phyloP scores from a whole-genome alignment of 2,329 filamentous ascomycete species.

The Fusarium chlamydosporum region DNA sequence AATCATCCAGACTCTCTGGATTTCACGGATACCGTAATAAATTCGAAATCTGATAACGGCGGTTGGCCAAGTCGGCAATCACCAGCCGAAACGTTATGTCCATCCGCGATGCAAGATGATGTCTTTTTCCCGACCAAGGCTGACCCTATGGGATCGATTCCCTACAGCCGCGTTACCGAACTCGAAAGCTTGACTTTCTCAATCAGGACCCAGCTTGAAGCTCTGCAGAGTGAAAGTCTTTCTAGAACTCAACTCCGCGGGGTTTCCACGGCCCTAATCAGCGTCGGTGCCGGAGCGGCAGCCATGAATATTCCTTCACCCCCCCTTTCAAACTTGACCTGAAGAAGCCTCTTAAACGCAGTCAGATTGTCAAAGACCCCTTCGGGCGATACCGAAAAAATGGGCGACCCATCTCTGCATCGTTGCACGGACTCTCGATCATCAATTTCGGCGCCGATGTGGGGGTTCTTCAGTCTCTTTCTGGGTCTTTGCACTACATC shows the following conservation, averaged over 20 bases:
- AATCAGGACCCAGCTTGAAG: not conserved
- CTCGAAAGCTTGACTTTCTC: conserved; percentile 1
- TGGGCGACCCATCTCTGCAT: conserved; percentile 15
- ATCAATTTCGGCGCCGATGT: conserved; percentile 44
- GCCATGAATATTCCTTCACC: not conserved
- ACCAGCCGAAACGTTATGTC: conserved; percentile 31
- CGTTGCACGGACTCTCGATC: conserved; percentile 3
- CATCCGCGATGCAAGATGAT: conserved; percentile 23
- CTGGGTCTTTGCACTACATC: not conserved
- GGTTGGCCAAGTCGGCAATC: conserved; percentile 27
- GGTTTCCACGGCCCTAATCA: conserved; percentile 28
- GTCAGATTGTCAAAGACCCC: not conserved
- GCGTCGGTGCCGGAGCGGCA: conserved; percentile 43
- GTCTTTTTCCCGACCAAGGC: not conserved
- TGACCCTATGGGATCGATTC: conserved; percentile 25
- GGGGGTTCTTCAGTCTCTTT: conserved; percentile 8
- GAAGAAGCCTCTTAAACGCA: not conserved
- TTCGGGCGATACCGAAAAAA: conserved; percentile 23
- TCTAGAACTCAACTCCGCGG: conserved; percentile 43
- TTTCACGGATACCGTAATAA: not conserved
- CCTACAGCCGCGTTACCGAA: conserved; percentile 6
- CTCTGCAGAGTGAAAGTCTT: conserved; percentile 14
- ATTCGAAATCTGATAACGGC: conserved; percentile 24
- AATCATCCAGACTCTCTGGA: conserved; percentile 6
- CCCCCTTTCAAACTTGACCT: not conserved